Conservation (phyloP, 2,329 filamentous ascomycete species). For the Drechslerella coelobrocha region DNA sequence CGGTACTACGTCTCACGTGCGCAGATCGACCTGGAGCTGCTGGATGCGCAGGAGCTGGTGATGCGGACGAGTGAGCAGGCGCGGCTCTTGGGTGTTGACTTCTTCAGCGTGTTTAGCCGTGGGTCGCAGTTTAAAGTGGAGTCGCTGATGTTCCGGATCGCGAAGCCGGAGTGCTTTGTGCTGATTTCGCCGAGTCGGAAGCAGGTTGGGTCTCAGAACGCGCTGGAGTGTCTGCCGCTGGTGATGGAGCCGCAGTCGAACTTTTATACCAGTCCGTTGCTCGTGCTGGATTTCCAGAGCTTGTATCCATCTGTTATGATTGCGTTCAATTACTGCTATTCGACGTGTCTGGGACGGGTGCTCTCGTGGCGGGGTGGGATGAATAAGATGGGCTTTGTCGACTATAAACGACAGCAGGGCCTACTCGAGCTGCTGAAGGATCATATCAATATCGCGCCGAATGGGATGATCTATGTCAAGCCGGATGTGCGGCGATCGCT, state of each 20-base stretch:
- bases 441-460: slow-evolving; percentile 89
- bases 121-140: slow-evolving; percentile 99
- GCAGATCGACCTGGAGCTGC: slow-evolving; percentile 83
- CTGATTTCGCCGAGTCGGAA: slow-evolving; percentile 87
- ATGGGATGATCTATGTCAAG: slow-evolving; percentile 95
- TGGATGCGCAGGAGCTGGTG: slow-evolving; percentile 88
- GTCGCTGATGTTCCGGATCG: slow-evolving; percentile 97
- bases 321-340: slow-evolving; percentile 98
- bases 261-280: slow-evolving; percentile 86
- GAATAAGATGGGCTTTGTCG: slow-evolving; percentile 92
- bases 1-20: slow-evolving; percentile 79
- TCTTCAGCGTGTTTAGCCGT: slow-evolving; percentile 92
- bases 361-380: slow-evolving; percentile 79
- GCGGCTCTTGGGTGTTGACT: slow-evolving; percentile 88
- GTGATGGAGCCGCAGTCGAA: slow-evolving; percentile 97
- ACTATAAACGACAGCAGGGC: slow-evolving; percentile 78
- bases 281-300: slow-evolving; percentile 95
- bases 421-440: slow-evolving; percentile 80
- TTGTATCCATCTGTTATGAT: slow-evolving; percentile 98
- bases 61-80: slow-evolving; percentile 92
- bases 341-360: slow-evolving; percentile 88
- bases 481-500: slow-evolving; percentile 85
- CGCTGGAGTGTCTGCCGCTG: slow-evolving; percentile 87
- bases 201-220: slow-evolving; percentile 86
- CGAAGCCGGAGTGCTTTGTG: slow-evolving; percentile 93